Conservation (phyloP, 148 eudicot genomes). For the Fagopyrum homotropicum region DNA sequence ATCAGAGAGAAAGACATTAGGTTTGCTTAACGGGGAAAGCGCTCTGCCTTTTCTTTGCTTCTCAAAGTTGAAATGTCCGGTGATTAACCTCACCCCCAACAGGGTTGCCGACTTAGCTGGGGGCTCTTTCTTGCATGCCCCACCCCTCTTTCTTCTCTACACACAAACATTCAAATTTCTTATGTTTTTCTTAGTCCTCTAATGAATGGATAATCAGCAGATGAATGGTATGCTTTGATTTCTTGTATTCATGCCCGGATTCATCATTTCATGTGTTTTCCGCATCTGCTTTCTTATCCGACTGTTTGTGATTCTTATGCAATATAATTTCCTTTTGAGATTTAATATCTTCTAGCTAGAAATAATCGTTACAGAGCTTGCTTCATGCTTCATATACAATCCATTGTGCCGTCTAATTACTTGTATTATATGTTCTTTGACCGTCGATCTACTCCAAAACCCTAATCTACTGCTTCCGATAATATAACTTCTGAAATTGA, state of each 20-base stretch:
- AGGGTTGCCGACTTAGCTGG: background rate
- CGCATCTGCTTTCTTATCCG: background rate
- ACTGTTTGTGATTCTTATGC: background rate
- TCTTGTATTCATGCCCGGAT: background rate
- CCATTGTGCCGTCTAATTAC: background rate
- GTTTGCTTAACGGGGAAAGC: constrained; percentile 6
- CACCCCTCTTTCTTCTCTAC: background rate
- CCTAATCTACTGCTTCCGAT: background rate
- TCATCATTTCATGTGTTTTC: background rate
- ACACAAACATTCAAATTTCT: background rate
- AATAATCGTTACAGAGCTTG: no score
- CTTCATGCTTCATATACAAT: background rate
- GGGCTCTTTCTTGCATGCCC: background rate
- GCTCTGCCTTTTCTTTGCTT: background rate
- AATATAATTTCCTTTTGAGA: background rate
- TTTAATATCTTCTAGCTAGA: no score
- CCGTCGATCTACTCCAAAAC: no score
- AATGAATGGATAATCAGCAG: background rate
- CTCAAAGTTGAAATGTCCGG: background rate
- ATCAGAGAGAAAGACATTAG: background rate
- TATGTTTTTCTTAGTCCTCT: background rate
- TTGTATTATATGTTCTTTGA: no score
- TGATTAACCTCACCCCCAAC: background rate
- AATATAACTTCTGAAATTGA: background rate
- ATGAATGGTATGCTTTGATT: background rate